phyloP scores from a whole-genome alignment of 2,329 filamentous ascomycete genomes.

The Fusarium transvaalense region DNA sequence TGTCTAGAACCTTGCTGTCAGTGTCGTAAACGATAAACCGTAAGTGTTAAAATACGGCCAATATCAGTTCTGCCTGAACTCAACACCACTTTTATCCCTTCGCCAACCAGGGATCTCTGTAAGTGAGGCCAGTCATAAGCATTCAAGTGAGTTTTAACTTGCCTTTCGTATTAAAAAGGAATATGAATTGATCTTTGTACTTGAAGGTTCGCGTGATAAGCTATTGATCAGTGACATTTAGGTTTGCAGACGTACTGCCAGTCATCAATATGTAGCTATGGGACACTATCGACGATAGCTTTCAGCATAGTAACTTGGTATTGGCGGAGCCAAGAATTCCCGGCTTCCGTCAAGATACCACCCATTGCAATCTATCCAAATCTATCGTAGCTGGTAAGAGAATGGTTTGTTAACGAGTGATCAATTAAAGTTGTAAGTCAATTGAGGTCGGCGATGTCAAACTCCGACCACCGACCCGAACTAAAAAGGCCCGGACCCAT shows the following conservation, averaged over 20 bases:
- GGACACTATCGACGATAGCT: neutral
- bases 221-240: neutral
- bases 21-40: too few relatives aligned
- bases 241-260: neutral
- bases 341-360: rapidly evolving
- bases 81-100: neutral
- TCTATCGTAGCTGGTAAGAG: rapidly evolving
- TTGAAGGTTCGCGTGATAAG: neutral
- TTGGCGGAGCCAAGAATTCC: rapidly evolving
- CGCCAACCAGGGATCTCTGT: neutral
- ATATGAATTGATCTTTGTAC: neutral
- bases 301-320: neutral
- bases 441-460: constrained; percentile 18
- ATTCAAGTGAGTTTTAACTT: too few relatives aligned
- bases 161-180: too few relatives aligned
- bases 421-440: neutral
- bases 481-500: constrained; percentile 41
- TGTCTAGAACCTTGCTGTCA: neutral
- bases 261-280: too few relatives aligned
- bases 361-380: neutral
- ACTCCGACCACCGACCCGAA: constrained; percentile 11
- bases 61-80: neutral
- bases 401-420: neutral
- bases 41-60: too few relatives aligned
- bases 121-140: too few relatives aligned